Base-by-base conservation (phyloP, 805 yeast species). In the Ogataea haglerorum region DNA sequence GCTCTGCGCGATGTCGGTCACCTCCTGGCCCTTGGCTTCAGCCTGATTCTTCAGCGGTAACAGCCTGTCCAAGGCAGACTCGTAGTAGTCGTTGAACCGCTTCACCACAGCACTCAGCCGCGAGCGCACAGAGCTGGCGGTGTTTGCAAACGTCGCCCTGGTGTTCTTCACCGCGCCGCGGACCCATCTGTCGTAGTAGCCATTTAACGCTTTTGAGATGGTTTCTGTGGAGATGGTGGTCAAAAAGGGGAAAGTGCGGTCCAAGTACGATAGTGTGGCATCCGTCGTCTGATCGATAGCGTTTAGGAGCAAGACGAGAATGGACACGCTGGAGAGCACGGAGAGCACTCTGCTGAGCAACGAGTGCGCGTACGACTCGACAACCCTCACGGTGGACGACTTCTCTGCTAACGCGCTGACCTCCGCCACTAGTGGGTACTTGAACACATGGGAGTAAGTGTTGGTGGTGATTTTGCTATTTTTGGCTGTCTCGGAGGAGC, bases 371-470 rank as follows among this genome's bases (percentile, higher is more conserved):
- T 57, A 51, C 9, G 44, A 23, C 31, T 46, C 42, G n/a, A 55
- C 30, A n/a, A 48, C 35, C 22, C 40, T 43, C 31, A 46, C 44
- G 1, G 53, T 26, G 13, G 56, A 46, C 19, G 51, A 50, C 12
- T 42, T 40, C 10, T 45, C 37, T 5, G 54, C 32, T 12, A 43
- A 49, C 4, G 42, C 34, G 30, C 45, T 33, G 12, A 52, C 27
- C 16, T 63, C 67, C 6, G 52, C 38, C 32, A 61, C 52, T 5
- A 61, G 29, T 6, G 69, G 68, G 37, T 65, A 65, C 5, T 50
- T 49, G 37, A 46, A 47, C 32, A 65, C 27, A 41, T 64, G 69
- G n/a, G 47, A 36, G 38, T 46, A 48, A 6, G 55, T 24, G 30
- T 42, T 24, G n/a, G 49, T 36, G 16, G 48, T 38, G 38, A 36